These are phyloP conservation scores for Zizania latifolia DNA, from an alignment of 176 grass and related monocot genomes.

Conservation along the genomic window DNA sequence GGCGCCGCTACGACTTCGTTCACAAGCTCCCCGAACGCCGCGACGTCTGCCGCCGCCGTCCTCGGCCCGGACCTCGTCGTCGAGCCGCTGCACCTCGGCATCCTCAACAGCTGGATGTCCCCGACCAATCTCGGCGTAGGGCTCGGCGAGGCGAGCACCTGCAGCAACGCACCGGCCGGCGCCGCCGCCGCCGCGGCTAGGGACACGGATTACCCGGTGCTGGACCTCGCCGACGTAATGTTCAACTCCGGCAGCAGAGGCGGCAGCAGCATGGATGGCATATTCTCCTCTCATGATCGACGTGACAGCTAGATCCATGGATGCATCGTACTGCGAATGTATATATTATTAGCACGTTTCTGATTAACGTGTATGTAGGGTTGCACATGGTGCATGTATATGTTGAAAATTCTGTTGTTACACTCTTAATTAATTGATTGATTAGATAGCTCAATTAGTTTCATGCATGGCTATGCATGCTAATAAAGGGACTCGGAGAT, in stretches of 20 bases:
- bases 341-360: not conserved
- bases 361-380: not conserved
- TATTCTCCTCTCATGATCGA: conserved; percentile 45
- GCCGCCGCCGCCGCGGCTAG: not conserved
- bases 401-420: conserved; percentile 17
- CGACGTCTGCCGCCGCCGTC: too few species aligned
- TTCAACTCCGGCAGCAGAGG: conserved; percentile 61
- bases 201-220: conserved; percentile 30
- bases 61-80: too few species aligned
- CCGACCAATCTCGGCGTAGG: not conserved
- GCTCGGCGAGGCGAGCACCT: not conserved
- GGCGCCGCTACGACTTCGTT: too few species aligned
- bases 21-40: too few species aligned
- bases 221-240: conserved; percentile 62
- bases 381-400: not conserved
- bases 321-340: too few species aligned
- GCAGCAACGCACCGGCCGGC: not conserved
- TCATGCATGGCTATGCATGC: not conserved
- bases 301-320: conserved; percentile 28
- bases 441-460: not conserved
- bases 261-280: conserved; percentile 64
- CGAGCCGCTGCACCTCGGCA: conserved; percentile 53
- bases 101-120: conserved; percentile 39
- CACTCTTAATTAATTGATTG: too few species aligned
- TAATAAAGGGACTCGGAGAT: conserved; percentile 21